phyloP scores from a whole-genome alignment of 768 basidiomycete species.

The Lactifluus pinguis region DNA sequence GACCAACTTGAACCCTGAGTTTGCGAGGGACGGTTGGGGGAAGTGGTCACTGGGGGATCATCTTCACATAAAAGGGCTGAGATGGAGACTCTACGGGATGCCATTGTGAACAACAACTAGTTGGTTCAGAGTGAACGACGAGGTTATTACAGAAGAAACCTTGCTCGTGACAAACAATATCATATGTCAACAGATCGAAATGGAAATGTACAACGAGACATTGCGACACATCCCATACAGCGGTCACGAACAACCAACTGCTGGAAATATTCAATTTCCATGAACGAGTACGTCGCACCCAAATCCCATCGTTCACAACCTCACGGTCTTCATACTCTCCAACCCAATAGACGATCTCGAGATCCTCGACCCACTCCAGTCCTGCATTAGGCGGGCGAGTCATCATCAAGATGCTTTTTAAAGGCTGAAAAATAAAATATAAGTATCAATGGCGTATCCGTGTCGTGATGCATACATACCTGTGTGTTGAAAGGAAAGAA shows the following conservation, averaged over 20 bases:
- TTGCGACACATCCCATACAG: constrained; percentile 71
- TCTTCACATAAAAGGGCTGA: constrained; percentile 62
- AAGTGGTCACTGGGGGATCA: constrained; percentile 9
- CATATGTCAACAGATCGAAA: constrained; percentile 8
- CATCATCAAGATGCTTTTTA: constrained; percentile 89
- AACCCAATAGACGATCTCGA: constrained; percentile 81
- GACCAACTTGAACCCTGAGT: neutral
- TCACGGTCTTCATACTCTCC: constrained; percentile 45
- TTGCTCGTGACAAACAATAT: constrained; percentile 8
- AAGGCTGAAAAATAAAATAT: constrained; percentile 38
- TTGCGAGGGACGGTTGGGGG: neutral
- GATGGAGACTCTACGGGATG: constrained; percentile 63
- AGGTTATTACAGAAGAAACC: neutral
- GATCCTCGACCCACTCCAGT: constrained; percentile 74
- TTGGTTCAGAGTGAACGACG: neutral
- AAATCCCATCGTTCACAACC: constrained; percentile 62
- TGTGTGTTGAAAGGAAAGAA: constrained; percentile 46
- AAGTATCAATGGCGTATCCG: neutral
- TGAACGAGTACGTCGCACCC: constrained; percentile 64
- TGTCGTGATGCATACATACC: constrained; percentile 34
- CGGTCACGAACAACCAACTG: constrained; percentile 55
- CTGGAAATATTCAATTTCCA: constrained; percentile 27
- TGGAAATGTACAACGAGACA: constrained; percentile 77
- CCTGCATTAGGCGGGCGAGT: constrained; percentile 56
- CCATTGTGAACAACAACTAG: constrained; percentile 33